phyloP scores from a whole-genome alignment of 2,329 filamentous ascomycete species.

The Penicillium sp. region DNA sequence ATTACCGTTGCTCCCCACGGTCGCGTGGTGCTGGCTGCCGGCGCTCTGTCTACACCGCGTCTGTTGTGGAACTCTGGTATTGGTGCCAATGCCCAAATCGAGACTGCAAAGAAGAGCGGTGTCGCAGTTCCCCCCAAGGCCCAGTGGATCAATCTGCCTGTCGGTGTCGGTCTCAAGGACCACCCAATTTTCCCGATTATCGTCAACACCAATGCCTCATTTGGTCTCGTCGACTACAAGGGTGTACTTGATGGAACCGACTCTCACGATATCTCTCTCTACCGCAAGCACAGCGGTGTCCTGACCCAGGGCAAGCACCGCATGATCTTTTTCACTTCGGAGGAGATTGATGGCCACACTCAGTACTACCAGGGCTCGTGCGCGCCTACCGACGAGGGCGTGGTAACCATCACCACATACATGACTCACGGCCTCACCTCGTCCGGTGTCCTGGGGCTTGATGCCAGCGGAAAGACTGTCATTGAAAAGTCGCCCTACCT shows the following conservation, averaged over 20 bases:
- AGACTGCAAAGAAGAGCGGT: slow-evolving; percentile 44
- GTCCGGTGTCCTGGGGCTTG: slow-evolving; percentile 24
- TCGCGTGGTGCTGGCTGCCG: slow-evolving; percentile 66
- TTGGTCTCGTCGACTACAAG: slow-evolving; percentile 18
- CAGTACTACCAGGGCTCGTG: slow-evolving; percentile 30
- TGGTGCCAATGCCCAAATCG: slow-evolving; percentile 55
- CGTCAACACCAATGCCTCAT: slow-evolving; percentile 20
- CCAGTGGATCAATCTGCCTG: slow-evolving; percentile 53
- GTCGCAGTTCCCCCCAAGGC: slow-evolving; percentile 42
- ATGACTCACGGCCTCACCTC: slow-evolving; percentile 31
- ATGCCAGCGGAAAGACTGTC: slow-evolving; percentile 25
- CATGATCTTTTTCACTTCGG: slow-evolving; percentile 28
- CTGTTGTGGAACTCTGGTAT: slow-evolving; percentile 69
- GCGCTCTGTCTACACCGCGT: slow-evolving; percentile 68
- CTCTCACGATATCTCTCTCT: slow-evolving; percentile 23
- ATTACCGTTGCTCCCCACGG: slow-evolving; percentile 61
- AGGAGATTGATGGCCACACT: slow-evolving; percentile 23
- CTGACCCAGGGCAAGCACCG: slow-evolving; percentile 27
- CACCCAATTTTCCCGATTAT: slow-evolving; percentile 27
- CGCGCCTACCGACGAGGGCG: slow-evolving; percentile 16
- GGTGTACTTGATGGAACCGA: slow-evolving; percentile 20
- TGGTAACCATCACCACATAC: slow-evolving; percentile 25
- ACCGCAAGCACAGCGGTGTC: slow-evolving; percentile 20
- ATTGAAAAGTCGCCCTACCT: slow-evolving; percentile 27
- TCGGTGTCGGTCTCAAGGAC: slow-evolving; percentile 53